phyloP scores from a whole-genome alignment of 768 basidiomycete genomes.

The Asterophora lycoperdoides region DNA sequence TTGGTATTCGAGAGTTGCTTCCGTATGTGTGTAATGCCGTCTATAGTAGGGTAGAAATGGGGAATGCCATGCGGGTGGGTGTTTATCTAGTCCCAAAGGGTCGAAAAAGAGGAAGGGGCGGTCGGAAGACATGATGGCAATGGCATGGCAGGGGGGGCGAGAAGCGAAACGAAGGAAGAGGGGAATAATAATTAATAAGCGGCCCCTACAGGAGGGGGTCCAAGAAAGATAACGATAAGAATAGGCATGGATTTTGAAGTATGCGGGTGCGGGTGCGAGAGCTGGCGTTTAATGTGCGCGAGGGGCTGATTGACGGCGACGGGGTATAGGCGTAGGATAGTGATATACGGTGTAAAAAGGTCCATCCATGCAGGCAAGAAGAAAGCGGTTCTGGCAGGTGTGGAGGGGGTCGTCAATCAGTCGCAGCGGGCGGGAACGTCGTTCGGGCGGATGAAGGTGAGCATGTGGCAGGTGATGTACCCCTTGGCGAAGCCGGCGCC shows the following conservation, averaged over 20 bases:
- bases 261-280: not conserved
- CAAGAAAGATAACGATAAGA: slow-evolving; percentile 4
- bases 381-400: too few relatives aligned
- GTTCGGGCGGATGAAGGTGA: slow-evolving; percentile 65
- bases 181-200: slow-evolving; percentile 2
- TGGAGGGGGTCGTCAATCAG: slow-evolving; percentile 23
- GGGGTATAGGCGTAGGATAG: slow-evolving; percentile 6
- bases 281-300: not conserved
- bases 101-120: not conserved
- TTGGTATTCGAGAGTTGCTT: too few relatives aligned
- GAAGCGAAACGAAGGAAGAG: not conserved
- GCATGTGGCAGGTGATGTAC: slow-evolving; percentile 81
- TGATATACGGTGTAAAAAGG: not conserved
- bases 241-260: not conserved
- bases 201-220: not conserved
- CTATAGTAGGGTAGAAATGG: not conserved
- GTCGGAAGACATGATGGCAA: too few relatives aligned
- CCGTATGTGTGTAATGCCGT: too few relatives aligned
- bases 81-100: not conserved
- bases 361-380: too few relatives aligned
- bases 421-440: slow-evolving; percentile 41
- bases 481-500: slow-evolving; percentile 77
- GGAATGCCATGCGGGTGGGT: not conserved
- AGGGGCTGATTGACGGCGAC: not conserved
- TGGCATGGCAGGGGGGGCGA: not conserved